Conservation (phyloP, 1,139 yeast genomes). For the Candida tunisiensis region DNA sequence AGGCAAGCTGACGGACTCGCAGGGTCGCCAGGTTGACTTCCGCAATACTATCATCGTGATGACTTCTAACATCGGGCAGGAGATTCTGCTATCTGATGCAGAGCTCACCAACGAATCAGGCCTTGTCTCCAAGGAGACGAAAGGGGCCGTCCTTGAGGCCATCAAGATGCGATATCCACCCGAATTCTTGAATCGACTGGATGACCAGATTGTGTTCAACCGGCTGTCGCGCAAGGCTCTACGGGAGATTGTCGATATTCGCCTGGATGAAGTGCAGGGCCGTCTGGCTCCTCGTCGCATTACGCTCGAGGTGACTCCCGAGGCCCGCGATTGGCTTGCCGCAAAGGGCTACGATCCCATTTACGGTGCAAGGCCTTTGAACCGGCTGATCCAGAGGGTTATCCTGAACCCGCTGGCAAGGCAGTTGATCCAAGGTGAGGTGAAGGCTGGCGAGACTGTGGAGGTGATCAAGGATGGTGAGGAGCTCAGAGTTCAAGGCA, state of each 20-base stretch:
- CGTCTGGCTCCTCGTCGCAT: slow-evolving; percentile 71
- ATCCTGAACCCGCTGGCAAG: slow-evolving; percentile 78
- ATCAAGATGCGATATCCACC: slow-evolving; percentile 93
- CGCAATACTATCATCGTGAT: slow-evolving; percentile 84
- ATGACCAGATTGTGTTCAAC: slow-evolving; percentile 85
- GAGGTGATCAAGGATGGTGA: slow-evolving; percentile 37
- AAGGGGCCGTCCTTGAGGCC: slow-evolving; percentile 63
- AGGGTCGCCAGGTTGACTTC: slow-evolving; percentile 85
- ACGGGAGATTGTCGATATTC: slow-evolving; percentile 74
- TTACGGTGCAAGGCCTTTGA: slow-evolving; percentile 95
- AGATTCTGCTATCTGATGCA: too few species aligned
- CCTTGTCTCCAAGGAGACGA: slow-evolving; percentile 41
- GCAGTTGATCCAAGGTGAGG: slow-evolving; percentile 72
- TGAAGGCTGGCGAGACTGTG: slow-evolving; percentile 75
- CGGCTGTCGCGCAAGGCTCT: slow-evolving; percentile 83
- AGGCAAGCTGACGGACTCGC: slow-evolving; percentile 88
- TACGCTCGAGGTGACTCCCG: slow-evolving; percentile 48
- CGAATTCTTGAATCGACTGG: slow-evolving; percentile 89
- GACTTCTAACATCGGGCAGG: slow-evolving; percentile 96
- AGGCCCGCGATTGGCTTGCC: slow-evolving; percentile 59
- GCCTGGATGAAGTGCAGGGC: slow-evolving; percentile 68
- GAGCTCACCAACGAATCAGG: slow-evolving; percentile 61
- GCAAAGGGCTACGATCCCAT: slow-evolving; percentile 79
- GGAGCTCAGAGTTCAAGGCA: slow-evolving; percentile 69
- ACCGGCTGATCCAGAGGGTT: slow-evolving; percentile 81